phyloP scores from a whole-genome alignment of 352 stramenopile species.

The Albugo candida region DNA sequence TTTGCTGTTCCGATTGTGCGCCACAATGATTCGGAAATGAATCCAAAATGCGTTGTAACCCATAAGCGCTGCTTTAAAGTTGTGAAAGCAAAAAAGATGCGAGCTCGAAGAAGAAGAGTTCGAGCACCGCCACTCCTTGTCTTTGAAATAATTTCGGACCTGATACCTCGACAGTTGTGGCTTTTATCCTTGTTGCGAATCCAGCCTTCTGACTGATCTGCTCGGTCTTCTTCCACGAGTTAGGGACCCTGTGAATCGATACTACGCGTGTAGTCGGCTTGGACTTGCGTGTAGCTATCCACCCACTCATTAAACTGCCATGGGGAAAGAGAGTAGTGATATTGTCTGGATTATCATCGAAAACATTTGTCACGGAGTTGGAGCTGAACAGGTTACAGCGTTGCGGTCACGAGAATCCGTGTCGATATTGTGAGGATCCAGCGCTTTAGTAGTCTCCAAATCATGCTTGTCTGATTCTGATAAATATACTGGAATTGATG shows the following conservation, averaged over 20 bases:
- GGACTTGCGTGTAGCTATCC: too few relatives aligned
- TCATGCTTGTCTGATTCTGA: too few relatives aligned
- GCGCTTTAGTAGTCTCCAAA: conserved; percentile 20
- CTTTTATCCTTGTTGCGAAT: neutral
- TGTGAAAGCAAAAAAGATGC: conserved; percentile 20
- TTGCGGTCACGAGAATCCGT: conserved; percentile 31
- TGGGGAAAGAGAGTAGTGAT: conserved; percentile 46
- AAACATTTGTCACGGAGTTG: conserved; percentile 33
- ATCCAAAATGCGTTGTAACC: conserved; percentile 39
- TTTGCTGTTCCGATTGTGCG: conserved; percentile 52
- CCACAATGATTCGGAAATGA: conserved; percentile 47
- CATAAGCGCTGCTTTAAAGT: conserved; percentile 33
- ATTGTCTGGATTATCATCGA: conserved; percentile 46
- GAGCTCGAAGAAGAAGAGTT: conserved; percentile 29
- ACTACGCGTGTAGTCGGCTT: conserved; percentile 42
- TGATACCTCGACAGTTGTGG: conserved; percentile 2
- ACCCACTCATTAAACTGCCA: conserved; percentile 24
- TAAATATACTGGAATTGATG: neutral
- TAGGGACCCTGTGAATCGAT: conserved; percentile 33
- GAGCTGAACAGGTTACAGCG: conserved; percentile 21
- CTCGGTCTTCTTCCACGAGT: neutral
- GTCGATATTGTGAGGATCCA: conserved; percentile 38
- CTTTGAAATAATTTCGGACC: too few relatives aligned
- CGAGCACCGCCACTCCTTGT: conserved; percentile 24
- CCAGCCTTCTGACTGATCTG: neutral